These are phyloP conservation scores for Xylariaceae sp. DNA, from an alignment of 2,329 filamentous ascomycete species.

Conservation along the genomic window DNA sequence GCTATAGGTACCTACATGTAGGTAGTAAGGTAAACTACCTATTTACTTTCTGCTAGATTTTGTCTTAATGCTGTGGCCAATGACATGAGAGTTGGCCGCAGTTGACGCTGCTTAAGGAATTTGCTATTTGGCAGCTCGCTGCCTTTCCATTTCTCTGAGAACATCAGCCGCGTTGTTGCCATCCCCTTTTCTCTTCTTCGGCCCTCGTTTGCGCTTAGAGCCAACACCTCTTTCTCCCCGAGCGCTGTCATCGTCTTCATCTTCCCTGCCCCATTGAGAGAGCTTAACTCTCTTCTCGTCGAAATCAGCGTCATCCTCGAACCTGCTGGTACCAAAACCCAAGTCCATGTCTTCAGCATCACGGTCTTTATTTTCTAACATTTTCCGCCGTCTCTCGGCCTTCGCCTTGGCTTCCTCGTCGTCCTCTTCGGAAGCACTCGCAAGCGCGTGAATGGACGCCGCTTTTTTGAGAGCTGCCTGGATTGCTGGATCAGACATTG, in stretches of 20 bases:
- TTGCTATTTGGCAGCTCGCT: slow-evolving; percentile 36
- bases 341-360: slow-evolving; percentile 91
- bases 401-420: slow-evolving; percentile 50
- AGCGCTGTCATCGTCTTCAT: slow-evolving; percentile 38
- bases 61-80: too few species aligned
- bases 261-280: slow-evolving; percentile 57
- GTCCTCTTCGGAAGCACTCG: slow-evolving; percentile 37
- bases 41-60: too few species aligned
- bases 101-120: not conserved
- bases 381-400: slow-evolving; percentile 66
- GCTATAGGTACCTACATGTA: too few species aligned
- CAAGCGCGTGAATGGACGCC: slow-evolving; percentile 55
- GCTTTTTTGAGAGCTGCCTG: slow-evolving; percentile 84
- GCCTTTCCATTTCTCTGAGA: slow-evolving; percentile 68
- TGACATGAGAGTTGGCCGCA: too few species aligned
- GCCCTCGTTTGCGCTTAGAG: slow-evolving; percentile 63
- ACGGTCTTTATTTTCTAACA: slow-evolving; percentile 69
- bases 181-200: slow-evolving; percentile 75
- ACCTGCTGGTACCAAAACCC: slow-evolving; percentile 84
- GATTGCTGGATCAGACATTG: slow-evolving; percentile 70
- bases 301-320: slow-evolving; percentile 83
- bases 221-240: slow-evolving; percentile 39
- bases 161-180: slow-evolving; percentile 77
- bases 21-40: too few species aligned
- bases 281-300: slow-evolving; percentile 65